Base-by-base conservation (phyloP, 2,329 filamentous ascomycete species). In the Apiospora aurea region DNA sequence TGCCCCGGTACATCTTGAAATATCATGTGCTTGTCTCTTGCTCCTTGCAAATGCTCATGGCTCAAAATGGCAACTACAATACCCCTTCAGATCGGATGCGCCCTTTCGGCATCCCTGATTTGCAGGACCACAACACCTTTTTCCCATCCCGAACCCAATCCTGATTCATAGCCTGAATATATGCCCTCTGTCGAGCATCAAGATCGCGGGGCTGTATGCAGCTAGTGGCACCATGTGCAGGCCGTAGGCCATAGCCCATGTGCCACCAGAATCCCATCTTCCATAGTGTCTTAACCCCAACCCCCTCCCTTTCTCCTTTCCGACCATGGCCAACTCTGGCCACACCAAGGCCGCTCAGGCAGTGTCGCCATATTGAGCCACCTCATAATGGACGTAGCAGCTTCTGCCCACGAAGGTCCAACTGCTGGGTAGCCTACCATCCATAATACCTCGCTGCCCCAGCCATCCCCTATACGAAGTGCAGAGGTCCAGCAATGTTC, bases 1-100 rank as follows among this genome's bases (percentile, higher is more conserved):
- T 64, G 57, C 57, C 57, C 29, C 34, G 34, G 34, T 41, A 64
- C 29, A 64, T 64, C 57, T 64, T 64, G 57, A 24, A 64, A 64
- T 64, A 41, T 38, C 53, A 34, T 64, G 57, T 64, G 57, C 10
- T 41, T 41, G 57, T n/a, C 18, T 64, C 57, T 41, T 64, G 29
- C 57, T 64, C 57, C 29, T 10, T 64, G 57, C 34, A 64, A 64
- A 64, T 64, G 34, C 57, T 64, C 34, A n/a, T 41, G 34, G 29
- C 57, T 41, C 34, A n/a, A 24, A 41, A 41, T 41, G 10, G 34
- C 57, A 24, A 41, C 34, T 64, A 41, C 7, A 64, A 41, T 13
- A 34, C 34, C 34, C 57, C 34, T 41, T 34, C 57, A 16, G n/a
- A 10, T 64, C 38, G 57, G 57, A 11, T 64, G 57, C 10, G 57